phyloP scores from a whole-genome alignment of 192 early-diverging fungal species.

The Backusella tarrabulga region DNA sequence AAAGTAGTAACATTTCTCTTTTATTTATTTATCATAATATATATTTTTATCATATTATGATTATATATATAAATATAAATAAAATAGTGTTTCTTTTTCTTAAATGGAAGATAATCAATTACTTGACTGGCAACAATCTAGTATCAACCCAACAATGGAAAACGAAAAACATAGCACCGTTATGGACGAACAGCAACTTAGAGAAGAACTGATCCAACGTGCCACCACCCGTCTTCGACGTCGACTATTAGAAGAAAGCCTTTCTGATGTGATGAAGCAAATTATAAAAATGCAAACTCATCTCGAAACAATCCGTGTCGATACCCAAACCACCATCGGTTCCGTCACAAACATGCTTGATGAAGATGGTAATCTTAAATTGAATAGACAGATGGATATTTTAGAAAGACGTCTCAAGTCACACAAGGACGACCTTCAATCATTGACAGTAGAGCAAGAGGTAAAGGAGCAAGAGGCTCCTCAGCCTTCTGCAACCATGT shows the following conservation, averaged over 20 bases:
- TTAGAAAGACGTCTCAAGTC: slow-evolving; percentile 18
- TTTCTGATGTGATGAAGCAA: slow-evolving; percentile 8
- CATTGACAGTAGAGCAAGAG: neutral
- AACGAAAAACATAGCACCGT: neutral
- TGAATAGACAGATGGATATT: slow-evolving; percentile 21
- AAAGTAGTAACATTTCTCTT: neutral
- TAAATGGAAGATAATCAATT: slow-evolving; percentile 1
- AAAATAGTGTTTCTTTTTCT: neutral
- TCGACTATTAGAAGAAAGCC: slow-evolving; percentile 19
- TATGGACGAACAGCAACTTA: slow-evolving; percentile 10
- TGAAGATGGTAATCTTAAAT: neutral
- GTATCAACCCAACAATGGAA: neutral
- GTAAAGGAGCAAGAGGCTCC: neutral
- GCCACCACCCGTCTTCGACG: slow-evolving; percentile 27
- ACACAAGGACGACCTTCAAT: neutral
- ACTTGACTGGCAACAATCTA: neutral
- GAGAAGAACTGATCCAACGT: slow-evolving; percentile 21
- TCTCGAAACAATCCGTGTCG: slow-evolving; percentile 9
- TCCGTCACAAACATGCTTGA: neutral
- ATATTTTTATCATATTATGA: neutral
- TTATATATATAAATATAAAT: neutral
- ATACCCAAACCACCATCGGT: slow-evolving; percentile 9
- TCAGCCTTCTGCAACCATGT: slow-evolving; percentile 9
- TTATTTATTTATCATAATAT: slow-evolving; percentile 1
- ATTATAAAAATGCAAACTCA: neutral